These are phyloP conservation scores for Diplocarpon rosae DNA, from an alignment of 2,329 filamentous ascomycete species.

Conservation along the genomic window DNA sequence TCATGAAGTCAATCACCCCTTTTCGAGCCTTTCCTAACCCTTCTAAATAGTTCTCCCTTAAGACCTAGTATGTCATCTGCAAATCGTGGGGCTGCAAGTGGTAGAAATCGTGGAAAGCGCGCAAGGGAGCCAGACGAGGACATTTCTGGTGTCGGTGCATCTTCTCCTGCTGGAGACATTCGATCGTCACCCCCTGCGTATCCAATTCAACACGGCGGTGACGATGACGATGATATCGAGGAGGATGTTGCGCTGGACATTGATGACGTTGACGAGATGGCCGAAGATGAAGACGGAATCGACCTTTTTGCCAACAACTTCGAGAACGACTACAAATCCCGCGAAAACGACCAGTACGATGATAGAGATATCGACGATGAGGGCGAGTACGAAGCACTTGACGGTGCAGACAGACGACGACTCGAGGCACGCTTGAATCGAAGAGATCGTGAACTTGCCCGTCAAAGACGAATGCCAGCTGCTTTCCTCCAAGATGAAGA, in stretches of 20 bases:
- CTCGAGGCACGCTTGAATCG: conserved; percentile 65
- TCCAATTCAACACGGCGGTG: conserved; percentile 51
- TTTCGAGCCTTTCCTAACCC: conserved; percentile 22
- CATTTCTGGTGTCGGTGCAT: conserved; percentile 40
- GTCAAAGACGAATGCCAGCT: conserved; percentile 54
- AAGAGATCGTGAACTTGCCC: conserved; percentile 60
- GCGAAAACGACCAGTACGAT: conserved; percentile 60
- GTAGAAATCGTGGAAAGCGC: conserved; percentile 47
- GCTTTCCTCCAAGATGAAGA: conserved; percentile 69
- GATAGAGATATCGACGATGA: conserved; percentile 67
- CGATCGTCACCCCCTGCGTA: conserved; percentile 56
- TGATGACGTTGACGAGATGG: conserved; percentile 70
- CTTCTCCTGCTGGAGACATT: conserved; percentile 42
- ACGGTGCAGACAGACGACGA: conserved; percentile 52
- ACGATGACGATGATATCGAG: conserved; percentile 60
- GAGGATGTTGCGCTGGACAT: conserved; percentile 62
- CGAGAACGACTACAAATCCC: conserved; percentile 57
- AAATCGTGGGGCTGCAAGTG: conserved; percentile 54
- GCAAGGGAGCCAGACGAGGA: conserved; percentile 54
- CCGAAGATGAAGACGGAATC: conserved; percentile 71
- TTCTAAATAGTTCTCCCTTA: conserved; percentile 60
- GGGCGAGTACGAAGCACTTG: conserved; percentile 60
- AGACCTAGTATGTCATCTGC: conserved; percentile 71
- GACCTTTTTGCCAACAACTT: conserved; percentile 67
- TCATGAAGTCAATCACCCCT: conserved; percentile 2